Evolutionary conservation across 805 yeast genomes (phyloP), one percentile per base, ranked within the genome.

Genomic region (Cyberlindnera maclurae): DNA sequence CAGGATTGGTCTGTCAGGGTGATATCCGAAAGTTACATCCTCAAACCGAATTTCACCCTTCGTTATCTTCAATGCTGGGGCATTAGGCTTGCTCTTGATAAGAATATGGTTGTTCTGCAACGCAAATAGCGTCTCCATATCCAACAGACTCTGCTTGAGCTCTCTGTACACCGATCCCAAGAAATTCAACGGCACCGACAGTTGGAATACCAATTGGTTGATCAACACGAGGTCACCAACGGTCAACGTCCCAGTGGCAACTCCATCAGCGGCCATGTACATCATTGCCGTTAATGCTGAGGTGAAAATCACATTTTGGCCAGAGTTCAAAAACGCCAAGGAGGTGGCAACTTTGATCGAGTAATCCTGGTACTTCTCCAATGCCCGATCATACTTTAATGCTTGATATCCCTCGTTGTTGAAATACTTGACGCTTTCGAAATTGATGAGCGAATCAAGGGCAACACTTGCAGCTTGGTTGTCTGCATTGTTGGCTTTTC

Each of bases 251-350:
- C 96, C 96, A 3, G 73, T 61, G 12, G 87, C 78, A n/a, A 93
- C 93, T 20, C 97, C 97, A 39, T 79, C 77, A 52, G 96, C 86
- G 12, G 96, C 97, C 95, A 93, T 81, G 59, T 85, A 93, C 98
- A 93, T 93, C 94, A 93, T 93, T 2, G 80, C 84, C 2, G 98
- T 93, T 46, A 93, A 66, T 2, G 98, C 97, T 30, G 84, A 62
- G 0, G 97, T 85, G 63, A 84, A 84, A 26, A 84, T 84, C 39
- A 82, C 50, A 55, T 80, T 83, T 58, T 84, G 94, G 13, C 94
- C 94, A 0, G 87, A 70, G 47, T 84, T 84, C 44, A 84, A 65
- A 52, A 73, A 84, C 17, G 93, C 88, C 45, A 84, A 64, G 1
- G 93, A 83, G 3, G 90, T 84, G 3, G 90, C 88, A n/a, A 84